A percentile compares a stretch with the other conserved stretches of the same genome.
phyloP scores from a whole-genome alignment of 176 grass and related monocot species.

The Aegilops sharonensis region DNA sequence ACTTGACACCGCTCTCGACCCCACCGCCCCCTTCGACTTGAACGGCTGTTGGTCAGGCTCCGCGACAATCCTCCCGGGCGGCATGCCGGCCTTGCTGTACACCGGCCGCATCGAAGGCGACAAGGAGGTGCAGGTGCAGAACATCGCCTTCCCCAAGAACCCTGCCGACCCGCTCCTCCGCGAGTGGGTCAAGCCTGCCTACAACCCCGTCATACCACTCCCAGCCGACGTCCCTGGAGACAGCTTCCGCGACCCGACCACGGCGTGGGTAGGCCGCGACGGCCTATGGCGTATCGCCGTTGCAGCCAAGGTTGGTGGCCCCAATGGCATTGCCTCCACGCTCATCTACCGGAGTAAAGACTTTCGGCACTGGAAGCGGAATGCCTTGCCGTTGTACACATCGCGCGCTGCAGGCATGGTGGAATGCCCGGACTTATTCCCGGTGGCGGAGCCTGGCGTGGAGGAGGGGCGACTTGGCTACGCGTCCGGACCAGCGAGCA shows the following conservation, averaged over 20 bases:
- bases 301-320: conserved; percentile 24
- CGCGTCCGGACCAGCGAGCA: not conserved
- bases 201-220: conserved; percentile 53
- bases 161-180: conserved; percentile 44
- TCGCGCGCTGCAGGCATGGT: conserved; percentile 19
- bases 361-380: conserved; percentile 52
- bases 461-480: conserved; percentile 28
- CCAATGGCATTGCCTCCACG: not conserved
- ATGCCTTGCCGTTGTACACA: conserved; percentile 29
- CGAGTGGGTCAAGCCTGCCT: conserved; percentile 52
- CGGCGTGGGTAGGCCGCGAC: conserved; percentile 59
- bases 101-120: conserved; percentile 26
- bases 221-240: conserved; percentile 9
- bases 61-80: conserved; percentile 35
- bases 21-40: conserved; percentile 46
- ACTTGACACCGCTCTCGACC: conserved; percentile 51
- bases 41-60: conserved; percentile 23
- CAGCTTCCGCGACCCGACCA: conserved; percentile 65
- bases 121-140: conserved; percentile 45
- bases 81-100: conserved; percentile 50
- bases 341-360: conserved; percentile 54
- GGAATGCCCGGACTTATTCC: conserved; percentile 83
- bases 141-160: conserved; percentile 60
- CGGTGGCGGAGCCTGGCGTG: conserved; percentile 38
- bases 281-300: conserved; percentile 59